Base-by-base conservation (phyloP, 139 green algal species). In the Coccomyxa sp. region DNA sequence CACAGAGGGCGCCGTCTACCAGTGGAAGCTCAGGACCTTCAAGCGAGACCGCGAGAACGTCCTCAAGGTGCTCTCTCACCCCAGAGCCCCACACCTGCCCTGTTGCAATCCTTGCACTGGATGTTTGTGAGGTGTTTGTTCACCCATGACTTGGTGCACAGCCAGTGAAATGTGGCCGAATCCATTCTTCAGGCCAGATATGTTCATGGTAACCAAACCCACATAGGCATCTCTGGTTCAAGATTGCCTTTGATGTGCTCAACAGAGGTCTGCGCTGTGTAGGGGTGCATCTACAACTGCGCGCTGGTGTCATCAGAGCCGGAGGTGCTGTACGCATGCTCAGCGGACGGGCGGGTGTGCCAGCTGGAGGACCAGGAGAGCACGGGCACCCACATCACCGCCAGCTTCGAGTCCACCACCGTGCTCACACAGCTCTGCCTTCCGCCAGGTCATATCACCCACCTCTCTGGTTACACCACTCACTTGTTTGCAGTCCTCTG, bases 1-100 rank as follows among this genome's bases (percentile, higher is more conserved):
- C 55, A 83, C 90, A 68, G 94, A 98, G 70, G 94, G 94, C 16
- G 93, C 93, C 0, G 87, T 97, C 74, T 98, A 97, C 75, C 90
- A 97, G 84, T 98, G 94, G 94, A 81, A 84, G 16, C 84, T 97
- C n/a, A 76, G 83, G 8, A 87, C 92, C 77, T 87, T 93, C 64
- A 93, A 93, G 78, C 84, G 88, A 6, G 78, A 83, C 70, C 76
- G 77, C 9, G 89, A 93, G 77, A 89, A 89, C 81, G 91, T 95
- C 74, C 83, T 93, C 39, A 96, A 97, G 88, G 88, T 83, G 70
- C n/a, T 5, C 9, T n/a, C 33, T 33, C 33, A 55, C 33, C 18
- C 14, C 70, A 55, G 70, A n/a, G n/a, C n/a, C 68, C 68, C 27
- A 68, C 54, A 68, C 54, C 16, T 68, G 16, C 16, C 54, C 54